Conservation (phyloP, 176 grass and related monocot genomes). For the Oryza nivara region DNA sequence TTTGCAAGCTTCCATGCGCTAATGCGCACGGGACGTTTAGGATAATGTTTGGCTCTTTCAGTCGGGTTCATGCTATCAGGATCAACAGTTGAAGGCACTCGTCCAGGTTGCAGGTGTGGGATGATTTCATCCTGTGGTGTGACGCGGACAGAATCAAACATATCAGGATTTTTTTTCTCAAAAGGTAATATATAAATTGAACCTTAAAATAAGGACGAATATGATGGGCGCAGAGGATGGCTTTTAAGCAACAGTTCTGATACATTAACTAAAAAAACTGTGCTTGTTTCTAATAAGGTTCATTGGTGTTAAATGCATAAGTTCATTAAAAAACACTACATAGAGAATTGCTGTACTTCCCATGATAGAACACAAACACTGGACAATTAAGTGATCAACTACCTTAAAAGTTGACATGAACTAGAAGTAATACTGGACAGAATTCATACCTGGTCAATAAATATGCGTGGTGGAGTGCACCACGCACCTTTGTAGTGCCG, state of each 20-base stretch:
- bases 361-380: constrained; percentile 25
- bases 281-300: constrained; percentile 29
- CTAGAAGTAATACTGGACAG: constrained; percentile 18
- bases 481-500: constrained; percentile 95
- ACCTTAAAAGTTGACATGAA: constrained; percentile 9
- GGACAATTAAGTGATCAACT: background rate
- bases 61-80: constrained; percentile 71
- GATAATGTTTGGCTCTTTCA: constrained; percentile 57
- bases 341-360: constrained; percentile 1
- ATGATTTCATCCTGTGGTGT: constrained; percentile 83
- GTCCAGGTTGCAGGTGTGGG: constrained; percentile 81
- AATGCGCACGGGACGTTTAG: constrained; percentile 76
- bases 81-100: constrained; percentile 89
- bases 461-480: constrained; percentile 98
- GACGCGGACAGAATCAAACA: constrained; percentile 37
- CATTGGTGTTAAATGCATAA: constrained; percentile 36
- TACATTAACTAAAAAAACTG: constrained; percentile 15
- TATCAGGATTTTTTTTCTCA: background rate
- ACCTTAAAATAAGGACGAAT: background rate
- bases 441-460: constrained; percentile 73
- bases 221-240: constrained; percentile 9
- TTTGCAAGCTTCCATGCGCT: constrained; percentile 97
- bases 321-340: constrained; percentile 4
- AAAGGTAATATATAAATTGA: background rate
- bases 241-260: background rate